These are phyloP conservation scores for Fusarium illudens DNA, from an alignment of 2,329 filamentous ascomycete species.

Conservation along the genomic window DNA sequence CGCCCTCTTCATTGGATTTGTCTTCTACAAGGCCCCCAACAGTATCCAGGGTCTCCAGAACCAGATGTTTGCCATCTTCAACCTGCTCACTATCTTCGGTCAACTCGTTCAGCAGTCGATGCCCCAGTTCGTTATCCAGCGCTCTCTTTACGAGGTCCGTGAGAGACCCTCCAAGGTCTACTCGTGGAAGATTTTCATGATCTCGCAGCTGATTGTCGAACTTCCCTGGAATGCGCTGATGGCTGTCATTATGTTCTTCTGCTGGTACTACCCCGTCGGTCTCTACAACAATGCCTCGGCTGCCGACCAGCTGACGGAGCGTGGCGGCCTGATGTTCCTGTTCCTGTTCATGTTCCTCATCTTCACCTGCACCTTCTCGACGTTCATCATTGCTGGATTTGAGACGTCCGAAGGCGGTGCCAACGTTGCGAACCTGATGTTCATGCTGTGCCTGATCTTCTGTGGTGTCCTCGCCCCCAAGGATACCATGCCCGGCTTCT, in stretches of 20 bases:
- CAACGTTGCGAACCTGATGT: slow-evolving; percentile 72
- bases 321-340: slow-evolving; percentile 82
- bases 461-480: slow-evolving; percentile 42
- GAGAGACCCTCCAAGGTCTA: slow-evolving; percentile 87
- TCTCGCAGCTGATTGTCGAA: slow-evolving; percentile 84
- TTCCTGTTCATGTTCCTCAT: slow-evolving; percentile 78
- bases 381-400: slow-evolving; percentile 76
- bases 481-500: slow-evolving; percentile 66
- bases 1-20: slow-evolving; percentile 82
- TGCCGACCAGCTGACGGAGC: slow-evolving; percentile 69
- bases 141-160: slow-evolving; percentile 83
- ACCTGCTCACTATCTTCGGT: slow-evolving; percentile 82
- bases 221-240: slow-evolving; percentile 84
- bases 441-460: slow-evolving; percentile 64
- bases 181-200: slow-evolving; percentile 85
- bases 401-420: slow-evolving; percentile 72
- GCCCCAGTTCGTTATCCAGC: slow-evolving; percentile 85
- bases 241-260: slow-evolving; percentile 78
- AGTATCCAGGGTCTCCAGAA: slow-evolving; percentile 83
- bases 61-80: slow-evolving; percentile 87
- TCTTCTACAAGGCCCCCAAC: slow-evolving; percentile 77
- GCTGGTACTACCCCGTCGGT: slow-evolving; percentile 88
- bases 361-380: slow-evolving; percentile 83
- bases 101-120: slow-evolving; percentile 82
- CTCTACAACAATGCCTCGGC: slow-evolving; percentile 74